Evolutionary conservation across 176 grass and related monocot genomes (phyloP).

Genomic region (Carex scoparia): DNA sequence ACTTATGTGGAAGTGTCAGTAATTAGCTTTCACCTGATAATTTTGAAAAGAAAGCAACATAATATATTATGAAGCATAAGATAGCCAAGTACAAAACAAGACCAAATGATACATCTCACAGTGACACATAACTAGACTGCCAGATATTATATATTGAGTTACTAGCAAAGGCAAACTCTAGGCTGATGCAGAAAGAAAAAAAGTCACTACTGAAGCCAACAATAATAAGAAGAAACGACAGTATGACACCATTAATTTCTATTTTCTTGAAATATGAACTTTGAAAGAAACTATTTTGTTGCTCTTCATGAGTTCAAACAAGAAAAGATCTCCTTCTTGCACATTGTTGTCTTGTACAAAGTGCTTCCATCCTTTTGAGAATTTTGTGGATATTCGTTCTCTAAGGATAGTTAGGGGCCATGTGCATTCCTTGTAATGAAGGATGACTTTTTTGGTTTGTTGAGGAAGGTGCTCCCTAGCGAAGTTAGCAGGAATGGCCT

Average conservation of each 20-base stretch:
- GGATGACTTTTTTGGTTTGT: neutral
- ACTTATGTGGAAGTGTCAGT: neutral
- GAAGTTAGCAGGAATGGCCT: neutral
- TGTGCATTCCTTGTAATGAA: neutral
- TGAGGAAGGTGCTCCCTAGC: neutral
- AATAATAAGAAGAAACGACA: neutral
- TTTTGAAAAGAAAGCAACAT: neutral
- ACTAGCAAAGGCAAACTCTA: neutral
- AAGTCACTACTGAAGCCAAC: neutral
- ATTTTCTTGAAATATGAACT: neutral
- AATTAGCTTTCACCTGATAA: neutral
- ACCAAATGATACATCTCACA: neutral
- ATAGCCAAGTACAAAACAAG: neutral
- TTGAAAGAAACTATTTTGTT: neutral
- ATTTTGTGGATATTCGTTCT: neutral
- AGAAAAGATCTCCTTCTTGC: conserved; percentile 7
- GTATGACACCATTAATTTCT: neutral
- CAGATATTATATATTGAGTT: neutral
- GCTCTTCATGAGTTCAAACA: conserved; percentile 9
- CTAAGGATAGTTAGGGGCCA: neutral
- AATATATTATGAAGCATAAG: neutral
- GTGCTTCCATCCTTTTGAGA: neutral
- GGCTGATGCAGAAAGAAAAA: neutral
- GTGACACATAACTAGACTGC: neutral
- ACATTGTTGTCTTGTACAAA: conserved; percentile 4